These are phyloP conservation scores for Setomelanomma holmii DNA, from an alignment of 2,329 filamentous ascomycete genomes.

Conservation along the genomic window DNA sequence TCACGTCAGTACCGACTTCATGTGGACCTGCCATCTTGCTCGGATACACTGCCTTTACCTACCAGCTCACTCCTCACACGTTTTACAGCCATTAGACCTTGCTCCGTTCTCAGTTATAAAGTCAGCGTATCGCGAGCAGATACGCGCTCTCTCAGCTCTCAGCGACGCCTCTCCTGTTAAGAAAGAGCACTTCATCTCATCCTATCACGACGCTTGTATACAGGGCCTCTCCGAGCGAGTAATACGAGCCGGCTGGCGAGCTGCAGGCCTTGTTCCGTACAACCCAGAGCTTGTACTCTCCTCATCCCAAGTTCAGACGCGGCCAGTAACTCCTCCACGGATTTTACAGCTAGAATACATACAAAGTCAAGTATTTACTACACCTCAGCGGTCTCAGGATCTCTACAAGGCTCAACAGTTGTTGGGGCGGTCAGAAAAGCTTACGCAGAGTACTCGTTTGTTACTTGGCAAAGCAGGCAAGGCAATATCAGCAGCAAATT, in stretches of 20 bases:
- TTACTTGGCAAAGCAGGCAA: conserved; percentile 15
- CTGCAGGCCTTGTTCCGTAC: conserved; percentile 16
- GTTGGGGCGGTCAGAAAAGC: not conserved
- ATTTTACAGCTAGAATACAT: not conserved
- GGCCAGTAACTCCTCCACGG: not conserved
- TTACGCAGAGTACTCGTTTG: not conserved
- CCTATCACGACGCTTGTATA: conserved; percentile 14
- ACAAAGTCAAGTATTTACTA: not conserved
- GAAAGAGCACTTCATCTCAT: conserved; percentile 23
- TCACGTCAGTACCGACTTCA: conserved; percentile 11
- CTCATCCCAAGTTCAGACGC: conserved; percentile 8
- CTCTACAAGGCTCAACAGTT: conserved; percentile 8
- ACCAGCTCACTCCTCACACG: conserved; percentile 13
- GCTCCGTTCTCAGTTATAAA: conserved; percentile 14
- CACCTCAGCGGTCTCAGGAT: conserved; percentile 6
- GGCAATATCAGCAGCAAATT: conserved; percentile 9
- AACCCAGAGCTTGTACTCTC: conserved; percentile 12
- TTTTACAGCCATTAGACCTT: conserved; percentile 23
- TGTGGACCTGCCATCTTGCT: not conserved
- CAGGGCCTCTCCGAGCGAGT: conserved; percentile 12
- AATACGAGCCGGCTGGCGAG: conserved; percentile 15
- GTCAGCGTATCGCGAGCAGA: conserved; percentile 10
- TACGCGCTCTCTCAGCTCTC: conserved; percentile 10
- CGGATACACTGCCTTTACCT: conserved; percentile 12
- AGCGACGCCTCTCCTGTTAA: conserved; percentile 14